These are phyloP conservation scores for Pleurotus ostreatus DNA, from an alignment of 768 basidiomycete species.

Conservation along the genomic window DNA sequence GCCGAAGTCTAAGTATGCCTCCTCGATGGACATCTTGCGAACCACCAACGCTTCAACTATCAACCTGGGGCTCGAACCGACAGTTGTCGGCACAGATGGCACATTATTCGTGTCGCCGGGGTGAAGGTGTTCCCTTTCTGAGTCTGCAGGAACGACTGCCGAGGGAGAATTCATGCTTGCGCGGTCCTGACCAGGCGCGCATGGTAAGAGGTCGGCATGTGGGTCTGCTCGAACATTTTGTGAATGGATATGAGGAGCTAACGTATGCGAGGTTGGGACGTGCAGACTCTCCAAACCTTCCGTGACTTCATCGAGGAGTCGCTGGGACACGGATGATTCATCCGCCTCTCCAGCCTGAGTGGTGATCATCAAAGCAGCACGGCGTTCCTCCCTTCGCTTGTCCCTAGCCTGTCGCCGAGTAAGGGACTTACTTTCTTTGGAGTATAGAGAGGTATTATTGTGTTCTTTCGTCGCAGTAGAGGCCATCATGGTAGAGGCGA, in stretches of 20 bases:
- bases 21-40: conserved; percentile 70
- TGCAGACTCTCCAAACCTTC: conserved; percentile 28
- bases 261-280: conserved; percentile 15
- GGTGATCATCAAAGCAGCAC: conserved; percentile 27
- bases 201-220: conserved; percentile 13
- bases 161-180: conserved; percentile 11
- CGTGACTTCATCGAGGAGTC: conserved; percentile 14
- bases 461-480: conserved; percentile 8
- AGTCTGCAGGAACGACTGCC: background rate
- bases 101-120: background rate
- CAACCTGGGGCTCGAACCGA: conserved; percentile 38
- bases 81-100: background rate
- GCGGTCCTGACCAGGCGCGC: conserved; percentile 17
- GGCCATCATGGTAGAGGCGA: conserved; percentile 7
- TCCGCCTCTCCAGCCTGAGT: conserved; percentile 13
- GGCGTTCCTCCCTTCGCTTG: conserved; percentile 45
- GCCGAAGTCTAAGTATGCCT: conserved; percentile 74
- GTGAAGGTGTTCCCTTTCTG: background rate
- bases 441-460: conserved; percentile 12
- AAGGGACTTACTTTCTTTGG: conserved; percentile 22
- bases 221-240: too few species aligned
- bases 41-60: conserved; percentile 83
- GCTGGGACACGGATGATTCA: background rate
- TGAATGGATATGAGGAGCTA: too few species aligned
- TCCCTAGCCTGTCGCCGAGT: conserved; percentile 46